Percentiles rank a stretch among this genome's conserved stretches.
phyloP scores from a whole-genome alignment of 805 yeast species.

The Candida coquimbonensis region DNA sequence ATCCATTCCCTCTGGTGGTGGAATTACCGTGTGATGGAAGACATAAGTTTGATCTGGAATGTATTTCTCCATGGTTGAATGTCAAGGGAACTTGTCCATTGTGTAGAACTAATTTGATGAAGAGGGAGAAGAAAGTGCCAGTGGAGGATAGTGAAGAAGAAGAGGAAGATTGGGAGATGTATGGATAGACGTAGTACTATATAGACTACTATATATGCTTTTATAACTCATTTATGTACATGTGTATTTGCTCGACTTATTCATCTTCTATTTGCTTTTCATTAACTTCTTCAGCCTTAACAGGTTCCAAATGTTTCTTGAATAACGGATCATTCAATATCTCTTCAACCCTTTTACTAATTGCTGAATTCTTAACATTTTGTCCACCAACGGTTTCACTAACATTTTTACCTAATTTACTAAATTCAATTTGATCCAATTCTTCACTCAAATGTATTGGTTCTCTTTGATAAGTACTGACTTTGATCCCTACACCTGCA shows the following conservation, averaged over 20 bases:
- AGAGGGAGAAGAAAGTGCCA: constrained; percentile 34
- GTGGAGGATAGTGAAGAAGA: constrained; percentile 35
- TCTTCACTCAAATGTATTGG: constrained; percentile 36
- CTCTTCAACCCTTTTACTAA: constrained; percentile 52
- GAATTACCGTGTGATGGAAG: constrained; percentile 54
- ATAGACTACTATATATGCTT: background rate
- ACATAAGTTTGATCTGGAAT: constrained; percentile 83
- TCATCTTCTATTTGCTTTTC: constrained; percentile 9
- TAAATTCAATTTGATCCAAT: constrained; percentile 27
- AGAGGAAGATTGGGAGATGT: constrained; percentile 73
- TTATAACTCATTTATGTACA: background rate
- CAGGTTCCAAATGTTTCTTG: constrained; percentile 36
- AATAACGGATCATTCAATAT: constrained; percentile 67
- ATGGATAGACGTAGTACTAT: constrained; percentile 40
- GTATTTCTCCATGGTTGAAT: constrained; percentile 85
- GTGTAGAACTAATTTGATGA: constrained; percentile 68
- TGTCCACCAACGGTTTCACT: constrained; percentile 7
- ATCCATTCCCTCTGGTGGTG: constrained; percentile 74
- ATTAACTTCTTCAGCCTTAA: constrained; percentile 1
- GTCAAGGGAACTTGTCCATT: constrained; percentile 75
- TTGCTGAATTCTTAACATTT: constrained; percentile 12
- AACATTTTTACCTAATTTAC: constrained; percentile 5
- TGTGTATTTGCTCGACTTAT: background rate
- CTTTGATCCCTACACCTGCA: constrained; percentile 79
- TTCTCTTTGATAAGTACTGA: constrained; percentile 53